A percentile compares a stretch with the other conserved stretches of the same genome.
Evolutionary conservation across 1,284 basidiomycete species (phyloP).

Genomic region (Rhodotorula sp.): DNA sequence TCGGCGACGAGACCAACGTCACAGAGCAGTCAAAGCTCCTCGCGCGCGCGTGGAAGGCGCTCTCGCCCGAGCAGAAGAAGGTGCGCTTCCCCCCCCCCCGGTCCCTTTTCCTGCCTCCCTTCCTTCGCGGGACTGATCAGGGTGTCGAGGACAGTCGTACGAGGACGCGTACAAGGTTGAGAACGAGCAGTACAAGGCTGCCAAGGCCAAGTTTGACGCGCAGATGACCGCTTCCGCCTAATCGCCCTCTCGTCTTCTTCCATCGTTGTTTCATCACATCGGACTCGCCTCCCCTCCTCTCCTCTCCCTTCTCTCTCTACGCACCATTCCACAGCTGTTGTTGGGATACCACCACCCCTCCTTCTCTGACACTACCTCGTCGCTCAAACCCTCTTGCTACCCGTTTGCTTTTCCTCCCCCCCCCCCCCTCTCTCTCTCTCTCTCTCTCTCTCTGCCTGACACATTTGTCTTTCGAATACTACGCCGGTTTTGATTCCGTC

Average conservation of each 20-base stretch:
- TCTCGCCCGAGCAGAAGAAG: slow-evolving; percentile 26
- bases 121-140: neutral
- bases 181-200: slow-evolving; percentile 19
- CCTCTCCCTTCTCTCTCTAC: too few species aligned
- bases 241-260: neutral
- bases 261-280: neutral
- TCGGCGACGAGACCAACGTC: slow-evolving; percentile 26
- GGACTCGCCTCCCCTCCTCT: too few species aligned
- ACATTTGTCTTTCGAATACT: too few species aligned
- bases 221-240: neutral
- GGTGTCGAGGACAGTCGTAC: slow-evolving; percentile 13
- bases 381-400: too few species aligned
- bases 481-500: too few species aligned
- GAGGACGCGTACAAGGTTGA: slow-evolving; percentile 19
- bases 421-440: neutral
- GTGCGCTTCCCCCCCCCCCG: slow-evolving; percentile 8
- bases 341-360: too few species aligned
- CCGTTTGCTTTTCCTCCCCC: too few species aligned
- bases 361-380: too few species aligned
- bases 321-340: too few species aligned
- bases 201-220: slow-evolving; percentile 28
- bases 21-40: slow-evolving; percentile 28
- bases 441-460: slow-evolving; percentile 7
- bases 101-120: neutral
- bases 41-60: slow-evolving; percentile 24